Base-by-base conservation (phyloP, 345 rosid species). In the Pistacia atlantica region DNA sequence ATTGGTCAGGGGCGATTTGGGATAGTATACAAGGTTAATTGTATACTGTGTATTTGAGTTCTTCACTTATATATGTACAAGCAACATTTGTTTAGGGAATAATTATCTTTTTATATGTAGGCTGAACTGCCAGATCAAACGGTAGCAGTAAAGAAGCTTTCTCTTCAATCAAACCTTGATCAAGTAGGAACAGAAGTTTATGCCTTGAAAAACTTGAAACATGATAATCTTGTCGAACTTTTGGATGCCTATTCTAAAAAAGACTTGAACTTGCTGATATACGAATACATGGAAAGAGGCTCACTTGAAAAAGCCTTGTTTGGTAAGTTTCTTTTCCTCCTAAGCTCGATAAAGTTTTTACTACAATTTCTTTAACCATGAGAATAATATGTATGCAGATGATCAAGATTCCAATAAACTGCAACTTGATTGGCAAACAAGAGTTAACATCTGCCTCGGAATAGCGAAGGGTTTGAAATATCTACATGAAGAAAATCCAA, bases 381-480 rank as follows among this genome's bases (percentile, higher is more conserved):
- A 31, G 33, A 2, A 31, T 10, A 49, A 49, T 49, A 49, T 49
- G 4, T 46, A 46, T 46, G 54, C 54, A 49, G 54, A 49, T 11
- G 54, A 72, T 18, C n/a, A 66, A 14, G 28, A 72, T 2, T 42
- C 75, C 25, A 22, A 38, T 0, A 12, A 20, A 31, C 33, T 31
- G 55, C 3, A 25, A 60, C 67, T 74, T 3, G 58, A 48, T 74
- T 65, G 67, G 75, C 9, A 33, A 17, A 4, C 38, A 5, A 59
- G 75, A 62, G 45, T 38, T 11, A 1, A 49, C 22, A 72, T 54
- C 74, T 75, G 80, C 72, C 49, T 59, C 0, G 77, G 74, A 79
- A 25, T 25, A 25, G 25, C 25, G 25, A 25, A 25, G 25, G 25
- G 25, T 25, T 25, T 25, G 25, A 25, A 25, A 25, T 25, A 25